Base-by-base conservation (phyloP, 1,139 yeast species). In the Blastobotrys arbuscula region DNA sequence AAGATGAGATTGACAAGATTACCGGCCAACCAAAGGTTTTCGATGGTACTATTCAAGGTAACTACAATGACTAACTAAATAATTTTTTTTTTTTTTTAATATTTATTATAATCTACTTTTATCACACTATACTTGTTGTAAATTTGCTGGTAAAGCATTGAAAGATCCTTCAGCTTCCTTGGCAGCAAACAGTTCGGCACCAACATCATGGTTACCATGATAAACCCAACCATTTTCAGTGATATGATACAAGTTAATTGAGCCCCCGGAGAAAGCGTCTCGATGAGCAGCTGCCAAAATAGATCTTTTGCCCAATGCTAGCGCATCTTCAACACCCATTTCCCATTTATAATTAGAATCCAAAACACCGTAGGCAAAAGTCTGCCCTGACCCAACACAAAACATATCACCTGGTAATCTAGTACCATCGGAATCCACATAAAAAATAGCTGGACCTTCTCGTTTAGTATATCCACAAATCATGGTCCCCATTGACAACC, bases 401-500 rank as follows among this genome's bases (percentile, higher is more conserved):
- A 94, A 94, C 55, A 89, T 63, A 63, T 92, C 96, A 50, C 98
- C 98, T 68, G 88, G 85, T 62, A 92, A 75, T 68, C 99, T 80
- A 10, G 97, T 85, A 50, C 99, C 99, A 64, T 92, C 99, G 37
- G 96, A 85, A 70, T 92, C 99, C 41, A 92, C 98, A 62, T 92
- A 94, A 70, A 84, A 92, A 52, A 92, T 84, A 28, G 97, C 82
- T 45, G 98, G 97, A 20, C 44, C 44, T 65, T 90, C 97, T 60
- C 88, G 85, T 65, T 86, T 83, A 35, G 97, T 92, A 69, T 85
- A 87, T 21, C 98, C 98, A 76, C 98, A 92, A 57, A 92, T 79
- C 98, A 92, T 92, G 13, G 98, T 92, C 67, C 98, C 98, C 99
- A 92, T 94, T 13, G 95, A 84, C 55, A 92, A 77, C n/a, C 99